phyloP scores from a whole-genome alignment of 352 stramenopile genomes.

The Pythium plurisporium region DNA sequence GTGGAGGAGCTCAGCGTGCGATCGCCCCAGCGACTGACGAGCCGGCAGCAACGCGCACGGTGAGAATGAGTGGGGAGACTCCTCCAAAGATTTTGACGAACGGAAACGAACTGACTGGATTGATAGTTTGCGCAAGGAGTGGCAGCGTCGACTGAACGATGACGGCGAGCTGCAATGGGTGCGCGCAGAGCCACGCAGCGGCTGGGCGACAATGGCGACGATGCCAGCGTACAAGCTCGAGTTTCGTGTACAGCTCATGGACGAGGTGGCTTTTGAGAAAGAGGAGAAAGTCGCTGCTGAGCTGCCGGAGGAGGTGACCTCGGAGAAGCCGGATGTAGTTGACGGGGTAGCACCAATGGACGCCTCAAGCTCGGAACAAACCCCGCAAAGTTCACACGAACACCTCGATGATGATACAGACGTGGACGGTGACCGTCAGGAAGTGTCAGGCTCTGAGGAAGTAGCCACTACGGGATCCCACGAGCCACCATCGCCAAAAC shows the following conservation, averaged over 20 bases:
- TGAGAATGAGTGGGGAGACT: not conserved
- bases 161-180: not conserved
- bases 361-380: too few species aligned
- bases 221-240: slow-evolving; percentile 4
- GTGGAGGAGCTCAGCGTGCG: not conserved
- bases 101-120: not conserved
- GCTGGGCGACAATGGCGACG: not conserved
- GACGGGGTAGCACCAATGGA: too few species aligned
- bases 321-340: too few species aligned
- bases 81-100: not conserved
- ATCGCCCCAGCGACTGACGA: not conserved
- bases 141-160: slow-evolving; percentile 6
- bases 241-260: not conserved
- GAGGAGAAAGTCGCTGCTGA: not conserved
- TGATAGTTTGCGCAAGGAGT: slow-evolving; percentile 7
- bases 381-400: too few species aligned
- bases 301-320: not conserved
- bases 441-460: too few species aligned
- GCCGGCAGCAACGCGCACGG: slow-evolving; percentile 3
- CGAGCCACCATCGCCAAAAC: not conserved
- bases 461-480: not conserved
- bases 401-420: too few species aligned
- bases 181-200: not conserved
- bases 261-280: not conserved
- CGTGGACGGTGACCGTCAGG: too few species aligned